phyloP scores from a whole-genome alignment of 148 eudicot species.

The Camellia japonica region DNA sequence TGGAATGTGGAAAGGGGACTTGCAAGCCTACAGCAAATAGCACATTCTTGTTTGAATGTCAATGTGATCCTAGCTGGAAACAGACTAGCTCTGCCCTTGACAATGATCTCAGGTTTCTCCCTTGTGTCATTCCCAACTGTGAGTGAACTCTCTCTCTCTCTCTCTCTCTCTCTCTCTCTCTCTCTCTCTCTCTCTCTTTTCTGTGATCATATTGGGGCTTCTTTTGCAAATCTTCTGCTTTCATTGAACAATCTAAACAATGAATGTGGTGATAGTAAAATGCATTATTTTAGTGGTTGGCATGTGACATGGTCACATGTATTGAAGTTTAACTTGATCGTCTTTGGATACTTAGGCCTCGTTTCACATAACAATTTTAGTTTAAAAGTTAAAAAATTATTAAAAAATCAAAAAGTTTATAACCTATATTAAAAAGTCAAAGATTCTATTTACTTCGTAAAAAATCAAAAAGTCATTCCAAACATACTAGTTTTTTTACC shows the following conservation, averaged over 20 bases:
- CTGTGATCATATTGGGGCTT: not conserved
- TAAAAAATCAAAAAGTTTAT: too few species aligned
- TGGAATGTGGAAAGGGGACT: constrained; percentile 30
- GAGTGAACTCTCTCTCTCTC: constrained; percentile 12
- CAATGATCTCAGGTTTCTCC: constrained; percentile 44
- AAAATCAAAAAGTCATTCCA: too few species aligned
- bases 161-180: not conserved
- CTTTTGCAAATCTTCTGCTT: not conserved
- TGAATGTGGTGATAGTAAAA: too few species aligned
- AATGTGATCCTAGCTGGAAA: constrained; percentile 77
- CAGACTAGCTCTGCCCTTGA: constrained; percentile 36
- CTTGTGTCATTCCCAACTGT: constrained; percentile 25
- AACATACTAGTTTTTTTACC: too few species aligned
- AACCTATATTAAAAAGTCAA: too few species aligned
- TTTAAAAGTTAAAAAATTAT: too few species aligned
- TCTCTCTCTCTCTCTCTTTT: constrained; percentile 7
- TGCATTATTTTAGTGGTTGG: not conserved
- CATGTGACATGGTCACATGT: not conserved
- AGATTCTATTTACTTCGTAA: too few species aligned
- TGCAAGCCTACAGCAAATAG: constrained; percentile 20
- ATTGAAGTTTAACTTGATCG: not conserved
- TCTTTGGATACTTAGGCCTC: not conserved
- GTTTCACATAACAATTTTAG: too few species aligned
- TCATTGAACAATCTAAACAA: too few species aligned
- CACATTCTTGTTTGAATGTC: constrained; percentile 45